Conservation (phyloP, 495 filamentous ascomycete genomes). For the Lasiosphaeria ovina region DNA sequence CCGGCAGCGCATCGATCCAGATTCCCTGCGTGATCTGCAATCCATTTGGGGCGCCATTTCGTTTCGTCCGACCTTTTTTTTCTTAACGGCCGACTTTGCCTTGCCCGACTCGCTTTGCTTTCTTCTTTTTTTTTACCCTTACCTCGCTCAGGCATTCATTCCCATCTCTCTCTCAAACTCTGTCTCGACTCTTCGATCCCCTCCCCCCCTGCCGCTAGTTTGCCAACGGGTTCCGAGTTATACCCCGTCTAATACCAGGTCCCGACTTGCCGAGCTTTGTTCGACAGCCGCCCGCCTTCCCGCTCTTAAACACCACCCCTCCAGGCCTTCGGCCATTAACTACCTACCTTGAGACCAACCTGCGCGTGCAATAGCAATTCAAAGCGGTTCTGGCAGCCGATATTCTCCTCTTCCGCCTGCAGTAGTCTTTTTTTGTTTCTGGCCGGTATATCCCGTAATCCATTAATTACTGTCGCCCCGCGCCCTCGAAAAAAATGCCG, state of each 20-base stretch:
- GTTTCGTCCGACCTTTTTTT: not conserved
- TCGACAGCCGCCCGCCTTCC: too few relatives aligned
- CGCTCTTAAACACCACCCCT: too few relatives aligned
- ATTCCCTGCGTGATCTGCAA: conserved; percentile 3
- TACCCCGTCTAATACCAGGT: too few relatives aligned
- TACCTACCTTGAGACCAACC: not conserved
- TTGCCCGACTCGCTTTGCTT: not conserved
- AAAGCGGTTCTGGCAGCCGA: too few relatives aligned
- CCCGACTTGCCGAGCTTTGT: too few relatives aligned
- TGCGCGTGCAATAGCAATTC: not conserved
- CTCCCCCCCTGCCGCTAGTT: too few relatives aligned
- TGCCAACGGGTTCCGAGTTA: too few relatives aligned
- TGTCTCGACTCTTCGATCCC: too few relatives aligned
- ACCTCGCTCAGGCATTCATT: not conserved
- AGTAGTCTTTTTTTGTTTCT: not conserved
- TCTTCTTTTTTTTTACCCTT: not conserved
- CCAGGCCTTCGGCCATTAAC: too few relatives aligned
- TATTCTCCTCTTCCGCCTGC: too few relatives aligned
- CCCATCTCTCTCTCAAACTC: too few relatives aligned
- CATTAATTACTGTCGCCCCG: not conserved
- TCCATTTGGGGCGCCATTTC: not conserved
- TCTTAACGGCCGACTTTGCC: not conserved
- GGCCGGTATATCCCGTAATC: not conserved
- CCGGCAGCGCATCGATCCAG: not conserved
- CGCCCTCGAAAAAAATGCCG: conserved; percentile 53